These are phyloP conservation scores for Colletotrichum tropicale DNA, from an alignment of 2,329 filamentous ascomycete genomes.

Conservation along the genomic window DNA sequence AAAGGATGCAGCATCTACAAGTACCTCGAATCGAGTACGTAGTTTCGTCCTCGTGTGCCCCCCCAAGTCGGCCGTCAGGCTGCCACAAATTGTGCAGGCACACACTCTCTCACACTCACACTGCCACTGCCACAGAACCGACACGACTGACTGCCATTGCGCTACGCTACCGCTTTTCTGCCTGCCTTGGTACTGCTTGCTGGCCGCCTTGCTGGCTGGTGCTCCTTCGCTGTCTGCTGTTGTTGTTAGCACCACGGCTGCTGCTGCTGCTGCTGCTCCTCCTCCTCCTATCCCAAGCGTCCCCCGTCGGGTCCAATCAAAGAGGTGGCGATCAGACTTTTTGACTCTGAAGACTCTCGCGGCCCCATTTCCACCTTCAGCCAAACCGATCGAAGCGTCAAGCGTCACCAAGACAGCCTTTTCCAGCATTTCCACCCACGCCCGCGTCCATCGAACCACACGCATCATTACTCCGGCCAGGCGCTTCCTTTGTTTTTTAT, in stretches of 20 bases:
- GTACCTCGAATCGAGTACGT: neutral
- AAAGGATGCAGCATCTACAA: neutral
- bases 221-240: neutral
- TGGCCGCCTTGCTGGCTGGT: neutral
- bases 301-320: conserved; percentile 36
- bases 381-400: conserved; percentile 15
- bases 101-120: neutral
- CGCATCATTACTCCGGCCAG: conserved; percentile 15
- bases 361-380: conserved; percentile 19
- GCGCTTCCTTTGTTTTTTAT: conserved; percentile 20
- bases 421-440: conserved; percentile 14
- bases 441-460: conserved; percentile 10
- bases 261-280: neutral
- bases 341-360: conserved; percentile 25
- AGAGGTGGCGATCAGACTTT: conserved; percentile 37
- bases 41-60: neutral
- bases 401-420: conserved; percentile 16
- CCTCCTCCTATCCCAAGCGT: neutral
- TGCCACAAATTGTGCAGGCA: neutral
- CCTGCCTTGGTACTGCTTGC: neutral
- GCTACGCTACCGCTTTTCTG: neutral
- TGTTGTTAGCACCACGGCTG: neutral
- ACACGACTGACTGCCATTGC: neutral
- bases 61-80: conserved; percentile 2
- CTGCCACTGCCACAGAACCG: conserved; percentile 11